Conservation (phyloP, 2,329 filamentous ascomycete species). For the Colletotrichum somersetense region DNA sequence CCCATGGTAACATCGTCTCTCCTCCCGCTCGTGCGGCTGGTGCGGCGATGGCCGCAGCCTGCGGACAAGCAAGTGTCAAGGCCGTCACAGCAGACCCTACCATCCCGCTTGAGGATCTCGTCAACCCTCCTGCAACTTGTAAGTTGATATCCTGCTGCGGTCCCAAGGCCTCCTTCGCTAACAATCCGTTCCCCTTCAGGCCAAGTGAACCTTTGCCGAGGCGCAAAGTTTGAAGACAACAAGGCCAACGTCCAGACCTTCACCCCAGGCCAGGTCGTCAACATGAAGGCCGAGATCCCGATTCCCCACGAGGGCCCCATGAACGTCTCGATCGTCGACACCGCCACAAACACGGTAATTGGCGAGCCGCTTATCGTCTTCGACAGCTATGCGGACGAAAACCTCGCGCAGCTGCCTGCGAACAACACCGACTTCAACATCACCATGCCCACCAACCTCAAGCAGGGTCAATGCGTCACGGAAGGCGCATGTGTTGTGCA, state of each 20-base stretch:
- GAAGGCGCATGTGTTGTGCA: constrained; percentile 56
- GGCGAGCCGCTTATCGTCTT: constrained; percentile 67
- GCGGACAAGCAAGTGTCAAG: constrained; percentile 56
- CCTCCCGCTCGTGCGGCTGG: constrained; percentile 58
- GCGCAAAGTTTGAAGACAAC: constrained; percentile 61
- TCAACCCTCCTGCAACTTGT: constrained; percentile 46
- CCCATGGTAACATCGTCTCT: constrained; percentile 59
- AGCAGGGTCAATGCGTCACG: constrained; percentile 47
- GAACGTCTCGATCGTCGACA: constrained; percentile 71
- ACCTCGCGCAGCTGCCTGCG: constrained; percentile 49
- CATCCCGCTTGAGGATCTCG: constrained; percentile 51
- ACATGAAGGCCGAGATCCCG: constrained; percentile 55
- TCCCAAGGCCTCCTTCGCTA: background rate
- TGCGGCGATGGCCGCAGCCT: constrained; percentile 57
- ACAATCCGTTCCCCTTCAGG: constrained; percentile 7
- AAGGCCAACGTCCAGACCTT: constrained; percentile 57
- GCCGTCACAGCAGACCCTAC: constrained; percentile 52
- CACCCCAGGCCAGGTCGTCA: constrained; percentile 57
- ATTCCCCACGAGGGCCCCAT: constrained; percentile 61
- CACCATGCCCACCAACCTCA: constrained; percentile 49
- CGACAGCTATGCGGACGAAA: constrained; percentile 65
- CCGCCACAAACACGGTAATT: constrained; percentile 63
- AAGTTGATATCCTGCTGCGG: constrained; percentile 27
- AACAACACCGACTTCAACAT: constrained; percentile 62
- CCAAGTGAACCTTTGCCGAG: constrained; percentile 60